Evolutionary conservation across 352 stramenopile genomes (phyloP).

Genomic region (Peronosclerospora sorghi): DNA sequence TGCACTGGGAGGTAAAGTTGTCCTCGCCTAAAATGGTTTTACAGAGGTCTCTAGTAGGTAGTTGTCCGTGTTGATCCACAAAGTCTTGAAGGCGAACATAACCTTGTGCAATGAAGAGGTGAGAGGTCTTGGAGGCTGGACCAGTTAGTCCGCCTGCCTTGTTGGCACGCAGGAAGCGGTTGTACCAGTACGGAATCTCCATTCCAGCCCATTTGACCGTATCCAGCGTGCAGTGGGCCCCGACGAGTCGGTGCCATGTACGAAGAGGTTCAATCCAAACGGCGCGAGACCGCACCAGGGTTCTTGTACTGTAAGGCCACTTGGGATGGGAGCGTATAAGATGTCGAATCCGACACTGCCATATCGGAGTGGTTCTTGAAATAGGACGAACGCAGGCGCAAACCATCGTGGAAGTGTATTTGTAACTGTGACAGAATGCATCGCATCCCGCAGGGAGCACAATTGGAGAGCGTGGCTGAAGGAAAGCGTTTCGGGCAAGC

Average conservation of each 20-base stretch:
- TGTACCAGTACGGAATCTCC: too few species aligned
- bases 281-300: too few species aligned
- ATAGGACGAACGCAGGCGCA: neutral
- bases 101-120: neutral
- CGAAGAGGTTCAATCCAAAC: constrained; percentile 11
- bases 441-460: constrained; percentile 3
- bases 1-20: too few species aligned
- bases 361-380: neutral
- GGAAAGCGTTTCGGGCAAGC: neutral
- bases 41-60: neutral
- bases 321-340: constrained; percentile 1
- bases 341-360: constrained; percentile 2
- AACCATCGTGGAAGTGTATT: constrained; percentile 1
- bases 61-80: neutral
- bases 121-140: neutral
- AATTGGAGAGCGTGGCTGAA: constrained; percentile 3
- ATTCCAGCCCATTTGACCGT: neutral
- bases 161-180: neutral
- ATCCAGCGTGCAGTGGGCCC: too few species aligned
- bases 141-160: too few species aligned
- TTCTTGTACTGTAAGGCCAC: too few species aligned
- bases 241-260: too few species aligned
- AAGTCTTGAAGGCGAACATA: constrained; percentile 5
- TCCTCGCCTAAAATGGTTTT: too few species aligned
- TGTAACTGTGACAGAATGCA: neutral